phyloP scores from a whole-genome alignment of 257 asterid species.

The Fraxinus quadrangulata region DNA sequence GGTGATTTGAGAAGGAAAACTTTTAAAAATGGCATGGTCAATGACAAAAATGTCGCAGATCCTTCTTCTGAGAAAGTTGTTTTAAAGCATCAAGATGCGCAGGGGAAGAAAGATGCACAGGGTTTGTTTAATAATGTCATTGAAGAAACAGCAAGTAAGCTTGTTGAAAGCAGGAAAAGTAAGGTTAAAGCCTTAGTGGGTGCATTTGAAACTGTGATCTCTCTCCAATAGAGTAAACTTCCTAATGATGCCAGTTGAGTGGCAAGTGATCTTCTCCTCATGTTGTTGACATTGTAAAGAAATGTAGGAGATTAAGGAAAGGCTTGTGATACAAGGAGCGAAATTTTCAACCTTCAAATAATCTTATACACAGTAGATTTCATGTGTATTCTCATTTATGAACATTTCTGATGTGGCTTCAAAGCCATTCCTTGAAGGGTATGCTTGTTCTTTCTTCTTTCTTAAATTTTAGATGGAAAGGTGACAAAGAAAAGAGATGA shows the following conservation, averaged over 20 bases:
- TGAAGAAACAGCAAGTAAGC: conserved; percentile 89
- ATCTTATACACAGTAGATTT: too few relatives aligned
- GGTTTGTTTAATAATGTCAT: conserved; percentile 72
- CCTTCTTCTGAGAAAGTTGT: conserved; percentile 42
- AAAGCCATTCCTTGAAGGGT: conserved; percentile 17
- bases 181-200: conserved; percentile 94
- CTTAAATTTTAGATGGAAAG: conserved; percentile 37
- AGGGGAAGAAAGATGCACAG: conserved; percentile 73
- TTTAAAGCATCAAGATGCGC: conserved; percentile 67
- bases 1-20: conserved; percentile 42
- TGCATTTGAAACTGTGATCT: conserved; percentile 77
- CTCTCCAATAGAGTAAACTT: conserved; percentile 60
- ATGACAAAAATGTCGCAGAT: conserved; percentile 25
- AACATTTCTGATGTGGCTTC: background rate
- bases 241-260: conserved; percentile 45
- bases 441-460: conserved; percentile 32
- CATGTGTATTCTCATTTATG: too few relatives aligned
- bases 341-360: too few relatives aligned
- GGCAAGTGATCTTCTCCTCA: conserved; percentile 15
- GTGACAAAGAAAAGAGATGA: conserved; percentile 12
- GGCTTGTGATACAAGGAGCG: too few relatives aligned
- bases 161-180: conserved; percentile 75
- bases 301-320: too few relatives aligned
- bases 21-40: conserved; percentile 40
- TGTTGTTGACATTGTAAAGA: conserved; percentile 23